A percentile compares a stretch with the other conserved stretches of the same genome.
Evolutionary conservation across 1,284 basidiomycete species (phyloP).

Genomic region (Athelia sp.): DNA sequence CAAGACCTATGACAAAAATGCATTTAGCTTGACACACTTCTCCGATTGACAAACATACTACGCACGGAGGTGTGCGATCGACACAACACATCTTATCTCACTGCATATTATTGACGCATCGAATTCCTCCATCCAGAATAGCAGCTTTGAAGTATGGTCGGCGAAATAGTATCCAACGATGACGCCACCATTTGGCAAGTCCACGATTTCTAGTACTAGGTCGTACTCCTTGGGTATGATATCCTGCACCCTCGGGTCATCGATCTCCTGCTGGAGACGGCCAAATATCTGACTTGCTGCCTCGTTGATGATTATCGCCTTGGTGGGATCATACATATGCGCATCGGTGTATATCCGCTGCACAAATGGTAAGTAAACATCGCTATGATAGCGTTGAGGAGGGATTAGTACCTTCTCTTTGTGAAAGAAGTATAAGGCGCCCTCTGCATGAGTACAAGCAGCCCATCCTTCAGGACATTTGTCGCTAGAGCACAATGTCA

Average conservation of each 20-base stretch:
- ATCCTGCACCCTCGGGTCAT: neutral
- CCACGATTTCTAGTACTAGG: neutral
- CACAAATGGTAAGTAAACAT: neutral
- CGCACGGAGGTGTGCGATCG: neutral
- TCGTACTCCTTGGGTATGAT: neutral
- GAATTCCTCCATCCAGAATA: constrained; percentile 3
- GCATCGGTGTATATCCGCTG: neutral
- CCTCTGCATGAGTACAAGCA: neutral
- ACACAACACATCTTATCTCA: neutral
- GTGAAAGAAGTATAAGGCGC: neutral
- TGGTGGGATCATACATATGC: neutral
- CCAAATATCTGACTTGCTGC: neutral
- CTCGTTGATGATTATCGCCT: neutral
- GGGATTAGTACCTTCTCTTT: neutral
- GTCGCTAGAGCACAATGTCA: neutral
- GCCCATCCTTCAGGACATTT: neutral
- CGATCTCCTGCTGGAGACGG: neutral
- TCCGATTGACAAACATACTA: neutral
- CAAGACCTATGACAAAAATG: neutral
- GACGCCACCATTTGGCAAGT: neutral
- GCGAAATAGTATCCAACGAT: constrained; percentile 1
- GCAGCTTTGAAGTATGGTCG: neutral
- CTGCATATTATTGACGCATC: neutral
- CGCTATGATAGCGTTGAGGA: neutral
- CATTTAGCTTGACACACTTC: neutral